Base-by-base conservation (phyloP, 371 early-diverging fungal genomes). In the Circinella umbellata region DNA sequence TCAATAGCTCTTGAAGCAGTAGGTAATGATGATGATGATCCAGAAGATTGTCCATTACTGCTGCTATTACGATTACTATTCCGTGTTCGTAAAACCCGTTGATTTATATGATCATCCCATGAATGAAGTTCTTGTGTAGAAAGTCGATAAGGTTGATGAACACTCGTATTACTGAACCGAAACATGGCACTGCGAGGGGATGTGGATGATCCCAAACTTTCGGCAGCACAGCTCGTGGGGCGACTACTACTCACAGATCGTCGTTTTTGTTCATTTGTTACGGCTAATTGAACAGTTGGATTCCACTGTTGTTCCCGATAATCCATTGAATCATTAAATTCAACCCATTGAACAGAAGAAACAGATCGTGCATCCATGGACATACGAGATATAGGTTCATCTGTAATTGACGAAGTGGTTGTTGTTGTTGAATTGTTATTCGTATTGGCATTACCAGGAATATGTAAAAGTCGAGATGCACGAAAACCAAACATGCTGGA, bases 251-350 rank as follows among this genome's bases (percentile, higher is more conserved):
- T 53, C 17, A 64, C 65, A 27, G 57, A 72, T 38, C 17, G 72
- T 46, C 70, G 66, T 18, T 27, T 27, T 27, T 46, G 64, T 14
- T 70, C 68, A 47, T 78, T 78, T n/a, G 70, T 78, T 11, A 80
- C 76, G 8, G 80, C 73, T 53, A 80, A 66, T 59, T 77, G 80
- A 34, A 65, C 39, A 4, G 69, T 65, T 3, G 68, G 68, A 47
- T 67, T 64, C 72, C 77, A 73, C 27, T 62, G 63, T 39, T 69
- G 71, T 64, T 68, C 74, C 36, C 66, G 68, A 39, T 73, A 76
- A 35, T 80, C 81, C 81, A 80, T 80, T 17, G 63, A 65, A 37
- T 80, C 76, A 62, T 80, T 80, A 34, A 80, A 80, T 34, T 72
- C 78, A 1, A 80, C 76, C 81, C 81, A 80, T 34, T 80, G 81